Base-by-base conservation (phyloP, 2,329 filamentous ascomycete genomes). In the Exophiala sp. region DNA sequence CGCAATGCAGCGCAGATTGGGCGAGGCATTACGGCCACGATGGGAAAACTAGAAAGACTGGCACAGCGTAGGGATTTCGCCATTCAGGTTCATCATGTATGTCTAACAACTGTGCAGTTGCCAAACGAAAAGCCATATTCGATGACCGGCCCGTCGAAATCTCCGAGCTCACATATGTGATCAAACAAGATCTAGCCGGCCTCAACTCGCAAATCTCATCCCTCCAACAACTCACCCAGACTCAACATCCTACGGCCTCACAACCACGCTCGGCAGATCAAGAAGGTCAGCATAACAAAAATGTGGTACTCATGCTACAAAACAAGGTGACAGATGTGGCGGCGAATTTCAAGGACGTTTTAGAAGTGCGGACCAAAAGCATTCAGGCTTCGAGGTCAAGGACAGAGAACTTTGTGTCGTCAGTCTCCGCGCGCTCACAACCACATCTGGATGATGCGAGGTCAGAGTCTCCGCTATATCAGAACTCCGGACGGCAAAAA, bases 91-190 rank as follows among this genome's bases (percentile, higher is more conserved):
- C 20, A 20, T 51, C 35, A 35, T 16, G 14, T 10, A 34, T n/a
- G 3, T 16, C 2, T 34, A 35, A 35, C 49, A 47, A 52, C 42
- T 47, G 39, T 47, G 21, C 57, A 88, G 85, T 99, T 68, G 94
- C 94, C n/a, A 92, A 91, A 72, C 85, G 92, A 66, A 95, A 96
- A 74, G 96, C 94, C 8, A 84, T 99, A 40, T 99, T 99, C 70
- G 94, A 99, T 71, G 94, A 99, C 75, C 84, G 89, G 69, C 91
- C 94, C 0, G 89, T 96, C 51, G 94, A 99, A 73, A 96, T 97
- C 71, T 94, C 94, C 71, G 91, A 97, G 72, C 83, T 96, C 70
- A 96, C 91, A 6, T 96, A 91, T 67, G 88, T 97, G 68, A 96
- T 97, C 78, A 97, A 97, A 75, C 92, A 97, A 77, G 92, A 97